Evolutionary conservation across 768 basidiomycete genomes (phyloP), one percentile per base, ranked within the genome.

Genomic region (Suillus discolor): DNA sequence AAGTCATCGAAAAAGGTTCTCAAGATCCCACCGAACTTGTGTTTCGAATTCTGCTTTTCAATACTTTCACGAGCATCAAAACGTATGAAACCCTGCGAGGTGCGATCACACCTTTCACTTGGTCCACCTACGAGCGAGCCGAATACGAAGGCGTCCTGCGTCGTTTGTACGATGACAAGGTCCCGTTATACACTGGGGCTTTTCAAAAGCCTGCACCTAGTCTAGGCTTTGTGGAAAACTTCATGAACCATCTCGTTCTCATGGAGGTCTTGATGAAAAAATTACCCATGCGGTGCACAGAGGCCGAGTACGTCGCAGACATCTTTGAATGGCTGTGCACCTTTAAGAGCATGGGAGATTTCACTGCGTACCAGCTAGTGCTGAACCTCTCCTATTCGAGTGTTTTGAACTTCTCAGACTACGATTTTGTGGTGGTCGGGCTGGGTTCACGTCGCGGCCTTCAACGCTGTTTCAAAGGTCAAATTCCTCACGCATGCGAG

Each of bases 41-140:
- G 28, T 94, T 94, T 69, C 89, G 92, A 54, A 83, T 93, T 64
- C 68, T 84, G 65, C 80, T 94, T 47, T 94, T 90, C 81, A 89
- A 88, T 70, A 80, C 79, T 15, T 94, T 90, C 79, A 91, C 88
- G 68, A 87, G 78, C 69, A 87, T 89, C 53, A 85, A 85, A 65
- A 93, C 92, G 11, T 94, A 90, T 85, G 84, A 91, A 72, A 76
- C 83, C 20, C 79, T 94, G 34, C 78, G 79, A 57, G 64, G 74
- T 11, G 73, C 83, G 4, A 78, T 92, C 28, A 85, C 88, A 18
- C 80, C 83, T 16, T 80, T 89, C 60, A 89, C 84, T 45, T 93
- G 89, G 89, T 71, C 77, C 57, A 76, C 77, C 18, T 94, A 87
- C 70, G 74, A 85, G 64, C 81, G 86, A 28, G 69, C 76, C 16